Base-by-base conservation (phyloP, 495 filamentous ascomycete genomes). In the Penicillium crystallinum region DNA sequence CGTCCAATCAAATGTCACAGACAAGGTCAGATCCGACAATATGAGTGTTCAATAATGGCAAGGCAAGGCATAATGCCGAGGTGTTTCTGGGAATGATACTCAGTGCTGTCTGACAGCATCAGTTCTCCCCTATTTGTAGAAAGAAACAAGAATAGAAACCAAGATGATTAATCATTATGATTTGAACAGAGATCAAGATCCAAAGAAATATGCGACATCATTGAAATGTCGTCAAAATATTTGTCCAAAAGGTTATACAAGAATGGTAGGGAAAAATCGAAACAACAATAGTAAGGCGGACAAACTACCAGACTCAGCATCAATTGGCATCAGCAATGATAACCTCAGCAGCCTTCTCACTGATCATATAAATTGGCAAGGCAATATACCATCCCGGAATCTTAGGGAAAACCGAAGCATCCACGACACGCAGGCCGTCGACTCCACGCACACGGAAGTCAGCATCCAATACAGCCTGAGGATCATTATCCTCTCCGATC, bases 361-460 rank as follows among this genome's bases (percentile, higher is more conserved):
- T 77, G 21, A 86, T 57, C 75, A 85, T 83, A 59, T 85, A 84
- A 2, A 81, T 82, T 4, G 83, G 75, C 35, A 79, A 62, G 19
- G 72, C 72, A n/a, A 81, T 77, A 37, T 82, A 86, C n/a, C 75
- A 77, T 0, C 83, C 83, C 10, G 80, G 81, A 40, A 81, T 81
- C 54, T 69, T 66, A 3, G 81, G 81, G 47, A 76, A 84, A 6
- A 78, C 75, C 8, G 72, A 77, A 12, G 81, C 83, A 66, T 86
- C 84, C 0, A 86, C 82, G 17, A 85, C 81, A 42, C 84, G 69
- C 57, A 86, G 54, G 6, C 80, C 72, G n/a, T 73, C 62, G 0
- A 80, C 74, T 0, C 79, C 79, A 18, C 79, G 70, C 2, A 87
- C 82, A 1, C 78, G 61, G 55, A 85, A 83, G 53, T 76, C 70